phyloP scores from a whole-genome alignment of 345 rosid species.

The Arabis hirsuta region DNA sequence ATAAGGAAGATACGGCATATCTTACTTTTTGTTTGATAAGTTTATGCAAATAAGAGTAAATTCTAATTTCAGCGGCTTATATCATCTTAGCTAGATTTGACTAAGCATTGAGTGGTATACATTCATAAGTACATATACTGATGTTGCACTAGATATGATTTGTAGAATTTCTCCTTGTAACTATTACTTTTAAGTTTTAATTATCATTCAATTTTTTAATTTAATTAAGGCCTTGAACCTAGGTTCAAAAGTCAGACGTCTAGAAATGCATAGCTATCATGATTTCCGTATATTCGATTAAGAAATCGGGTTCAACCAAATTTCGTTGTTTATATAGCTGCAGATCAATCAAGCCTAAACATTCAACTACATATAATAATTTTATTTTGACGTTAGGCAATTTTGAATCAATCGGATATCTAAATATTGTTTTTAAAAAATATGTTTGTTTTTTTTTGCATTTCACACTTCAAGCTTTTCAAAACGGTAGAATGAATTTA shows the following conservation, averaged over 20 bases:
- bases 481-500: slow-evolving; percentile 3
- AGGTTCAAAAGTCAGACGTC: neutral
- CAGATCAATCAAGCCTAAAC: neutral
- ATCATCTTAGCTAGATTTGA: slow-evolving; percentile 23
- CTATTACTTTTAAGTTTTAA: neutral
- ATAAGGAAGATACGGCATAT: slow-evolving; percentile 22
- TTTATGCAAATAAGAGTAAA: slow-evolving; percentile 29
- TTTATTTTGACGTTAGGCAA: neutral
- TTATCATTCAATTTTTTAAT: neutral
- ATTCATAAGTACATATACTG: slow-evolving; percentile 9
- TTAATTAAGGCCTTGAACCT: neutral
- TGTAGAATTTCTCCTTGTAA: neutral
- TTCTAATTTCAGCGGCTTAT: slow-evolving; percentile 33
- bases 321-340: neutral
- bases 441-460: neutral
- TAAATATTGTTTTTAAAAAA: neutral
- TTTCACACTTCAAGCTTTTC: neutral
- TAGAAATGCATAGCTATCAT: neutral
- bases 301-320: neutral
- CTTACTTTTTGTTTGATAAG: slow-evolving; percentile 27
- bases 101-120: slow-evolving; percentile 23
- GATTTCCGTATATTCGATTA: neutral
- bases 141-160: slow-evolving; percentile 18
- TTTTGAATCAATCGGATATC: slow-evolving; percentile 9
- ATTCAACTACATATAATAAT: neutral